Conservation (phyloP, 768 basidiomycete genomes). For the Auricularia cornea region DNA sequence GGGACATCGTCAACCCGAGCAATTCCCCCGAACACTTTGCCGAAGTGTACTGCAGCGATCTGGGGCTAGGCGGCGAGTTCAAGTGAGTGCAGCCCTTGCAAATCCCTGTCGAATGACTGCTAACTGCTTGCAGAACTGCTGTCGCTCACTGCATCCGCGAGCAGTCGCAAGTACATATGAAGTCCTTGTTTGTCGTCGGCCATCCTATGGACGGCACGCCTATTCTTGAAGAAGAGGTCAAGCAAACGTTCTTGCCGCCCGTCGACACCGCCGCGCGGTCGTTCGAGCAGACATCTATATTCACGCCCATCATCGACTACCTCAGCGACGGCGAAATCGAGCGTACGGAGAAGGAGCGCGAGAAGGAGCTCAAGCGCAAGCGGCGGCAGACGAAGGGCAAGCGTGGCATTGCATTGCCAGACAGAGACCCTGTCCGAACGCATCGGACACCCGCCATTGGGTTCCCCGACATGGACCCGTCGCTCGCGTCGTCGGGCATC, state of each 20-base stretch:
- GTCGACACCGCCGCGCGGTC: conserved; percentile 57
- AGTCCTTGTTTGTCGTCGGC: conserved; percentile 83
- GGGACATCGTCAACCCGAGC: conserved; percentile 78
- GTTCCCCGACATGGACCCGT: conserved; percentile 70
- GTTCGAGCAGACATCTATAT: conserved; percentile 66
- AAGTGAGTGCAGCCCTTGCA: conserved; percentile 42
- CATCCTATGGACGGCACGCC: conserved; percentile 73
- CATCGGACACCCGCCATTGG: conserved; percentile 84
- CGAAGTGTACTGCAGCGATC: conserved; percentile 72
- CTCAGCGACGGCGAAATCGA: conserved; percentile 87
- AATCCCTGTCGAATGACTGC: not conserved
- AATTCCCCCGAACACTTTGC: conserved; percentile 92
- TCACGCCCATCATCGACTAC: conserved; percentile 84
- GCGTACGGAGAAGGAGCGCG: conserved; percentile 82
- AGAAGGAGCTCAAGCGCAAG: conserved; percentile 77
- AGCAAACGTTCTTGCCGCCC: conserved; percentile 81
- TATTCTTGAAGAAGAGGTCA: conserved; percentile 85
- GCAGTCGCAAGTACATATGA: conserved; percentile 86
- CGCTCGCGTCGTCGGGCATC: conserved; percentile 13
- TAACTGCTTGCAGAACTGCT: conserved; percentile 84
- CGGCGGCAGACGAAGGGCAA: conserved; percentile 57
- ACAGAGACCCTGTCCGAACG: conserved; percentile 87
- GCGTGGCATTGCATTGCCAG: conserved; percentile 74
- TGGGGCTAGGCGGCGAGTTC: conserved; percentile 90
- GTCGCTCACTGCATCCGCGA: conserved; percentile 94